Percentiles rank a stretch among this genome's conserved stretches.
Conservation (phyloP, 495 filamentous ascomycete genomes). For the Neurospora sp. region DNA sequence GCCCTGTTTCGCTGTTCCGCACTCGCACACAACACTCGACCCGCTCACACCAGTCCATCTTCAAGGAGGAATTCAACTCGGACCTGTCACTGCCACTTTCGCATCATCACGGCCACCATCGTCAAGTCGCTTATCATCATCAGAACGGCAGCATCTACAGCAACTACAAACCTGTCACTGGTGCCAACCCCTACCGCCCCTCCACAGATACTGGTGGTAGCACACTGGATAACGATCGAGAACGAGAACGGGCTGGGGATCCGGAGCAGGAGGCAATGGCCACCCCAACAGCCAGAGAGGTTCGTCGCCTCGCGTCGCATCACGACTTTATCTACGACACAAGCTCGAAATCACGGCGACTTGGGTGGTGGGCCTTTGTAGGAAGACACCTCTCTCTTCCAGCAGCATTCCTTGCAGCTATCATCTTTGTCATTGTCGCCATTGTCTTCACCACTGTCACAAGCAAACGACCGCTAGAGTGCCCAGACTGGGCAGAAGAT, state of each 20-base stretch:
- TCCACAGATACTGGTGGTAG: not conserved
- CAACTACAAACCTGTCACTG: not conserved
- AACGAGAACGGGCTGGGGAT: not conserved
- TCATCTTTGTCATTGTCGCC: conserved; percentile 14
- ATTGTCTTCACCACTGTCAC: conserved; percentile 15
- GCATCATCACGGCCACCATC: conserved; percentile 7
- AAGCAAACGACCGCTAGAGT: conserved; percentile 16
- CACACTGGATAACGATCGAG: not conserved
- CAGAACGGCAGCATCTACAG: not conserved
- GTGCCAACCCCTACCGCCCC: not conserved
- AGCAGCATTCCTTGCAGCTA: conserved; percentile 11
- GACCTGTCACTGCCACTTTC: conserved; percentile 1
- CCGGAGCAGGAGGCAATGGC: not conserved
- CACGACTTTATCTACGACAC: conserved; percentile 20
- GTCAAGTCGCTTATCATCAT: not conserved
- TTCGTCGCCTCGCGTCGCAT: conserved; percentile 19
- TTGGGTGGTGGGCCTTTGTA: conserved; percentile 17
- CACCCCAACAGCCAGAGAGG: conserved; percentile 13
- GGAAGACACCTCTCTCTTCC: conserved; percentile 17
- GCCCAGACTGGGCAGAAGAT: conserved; percentile 15
- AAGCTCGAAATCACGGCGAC: conserved; percentile 6
- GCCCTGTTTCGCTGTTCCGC: not conserved
- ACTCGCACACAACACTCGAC: not conserved
- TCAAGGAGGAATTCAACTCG: conserved; percentile 19
- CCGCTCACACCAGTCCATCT: conserved; percentile 18